Evolutionary conservation across 1,284 basidiomycete genomes (phyloP).

Genomic region (Marasmius sp.): DNA sequence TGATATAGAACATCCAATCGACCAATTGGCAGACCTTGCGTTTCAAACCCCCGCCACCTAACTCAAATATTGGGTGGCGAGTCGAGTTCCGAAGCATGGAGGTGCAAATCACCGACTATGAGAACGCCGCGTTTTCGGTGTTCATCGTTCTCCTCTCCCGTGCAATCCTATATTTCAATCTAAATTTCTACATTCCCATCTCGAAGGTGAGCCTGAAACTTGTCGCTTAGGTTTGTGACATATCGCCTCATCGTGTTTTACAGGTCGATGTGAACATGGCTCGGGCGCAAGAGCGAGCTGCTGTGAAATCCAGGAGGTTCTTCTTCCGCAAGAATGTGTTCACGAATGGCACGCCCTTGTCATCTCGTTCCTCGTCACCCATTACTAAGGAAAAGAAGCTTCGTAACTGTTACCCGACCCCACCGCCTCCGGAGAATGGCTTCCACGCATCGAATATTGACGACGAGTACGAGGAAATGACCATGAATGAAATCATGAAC

Average conservation of each 20-base stretch:
- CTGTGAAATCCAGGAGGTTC: conserved; percentile 74
- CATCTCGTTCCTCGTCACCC: conserved; percentile 55
- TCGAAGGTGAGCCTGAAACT: conserved; percentile 68
- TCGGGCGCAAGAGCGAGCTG: conserved; percentile 85
- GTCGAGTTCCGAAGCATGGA: conserved; percentile 99
- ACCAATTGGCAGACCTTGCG: conserved; percentile 99
- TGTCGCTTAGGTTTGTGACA: not conserved
- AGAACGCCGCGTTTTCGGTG: conserved; percentile 95
- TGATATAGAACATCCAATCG: conserved; percentile 87
- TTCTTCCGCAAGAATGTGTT: conserved; percentile 91
- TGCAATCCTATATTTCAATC: conserved; percentile 87
- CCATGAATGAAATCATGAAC: conserved; percentile 91
- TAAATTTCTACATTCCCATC: conserved; percentile 97
- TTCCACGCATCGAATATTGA: conserved; percentile 50
- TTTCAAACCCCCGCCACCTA: conserved; percentile 96
- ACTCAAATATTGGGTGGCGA: conserved; percentile 94
- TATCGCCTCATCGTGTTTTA: not conserved
- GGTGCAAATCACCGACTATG: conserved; percentile 98
- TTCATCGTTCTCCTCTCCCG: conserved; percentile 94
- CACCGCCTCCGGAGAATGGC: conserved; percentile 51
- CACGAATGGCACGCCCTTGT: conserved; percentile 33
- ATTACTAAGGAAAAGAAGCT: conserved; percentile 61
- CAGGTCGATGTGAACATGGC: conserved; percentile 98
- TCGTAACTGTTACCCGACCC: conserved; percentile 67
- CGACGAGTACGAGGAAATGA: conserved; percentile 91